Evolutionary conservation across 73 alveolate genomes (phyloP).

Genomic region (Paramecium octaurelia): DNA sequence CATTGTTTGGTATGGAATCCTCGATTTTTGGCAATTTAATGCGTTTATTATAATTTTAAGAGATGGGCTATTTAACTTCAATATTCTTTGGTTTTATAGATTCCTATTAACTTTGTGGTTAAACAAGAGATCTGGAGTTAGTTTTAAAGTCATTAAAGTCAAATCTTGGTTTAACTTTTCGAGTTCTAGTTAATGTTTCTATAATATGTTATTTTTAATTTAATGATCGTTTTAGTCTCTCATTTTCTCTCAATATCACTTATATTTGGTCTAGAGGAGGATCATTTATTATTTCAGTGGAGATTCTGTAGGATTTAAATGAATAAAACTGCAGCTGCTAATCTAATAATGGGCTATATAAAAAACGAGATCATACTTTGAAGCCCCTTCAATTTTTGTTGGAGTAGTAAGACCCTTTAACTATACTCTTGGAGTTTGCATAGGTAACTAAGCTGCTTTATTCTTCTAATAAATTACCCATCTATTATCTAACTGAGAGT

Average conservation of each 20-base stretch:
- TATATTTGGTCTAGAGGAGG: neutral
- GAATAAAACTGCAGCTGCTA: neutral
- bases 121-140: neutral
- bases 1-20: neutral
- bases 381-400: neutral
- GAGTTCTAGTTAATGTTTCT: neutral
- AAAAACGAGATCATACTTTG: neutral
- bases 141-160: neutral
- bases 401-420: neutral
- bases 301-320: neutral
- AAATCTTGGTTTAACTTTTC: neutral
- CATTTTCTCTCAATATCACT: neutral
- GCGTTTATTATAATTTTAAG: slow-evolving; percentile 1
- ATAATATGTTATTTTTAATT: neutral
- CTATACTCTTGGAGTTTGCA: neutral
- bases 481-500: neutral
- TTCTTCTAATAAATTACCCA: neutral
- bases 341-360: neutral
- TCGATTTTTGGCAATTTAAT: neutral
- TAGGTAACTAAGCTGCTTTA: neutral
- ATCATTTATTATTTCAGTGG: neutral
- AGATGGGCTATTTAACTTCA: neutral
- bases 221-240: neutral
- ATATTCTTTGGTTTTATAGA: neutral
- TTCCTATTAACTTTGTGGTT: neutral